These are phyloP conservation scores for Fusarium papillatum DNA, from an alignment of 2,329 filamentous ascomycete species.

Conservation along the genomic window DNA sequence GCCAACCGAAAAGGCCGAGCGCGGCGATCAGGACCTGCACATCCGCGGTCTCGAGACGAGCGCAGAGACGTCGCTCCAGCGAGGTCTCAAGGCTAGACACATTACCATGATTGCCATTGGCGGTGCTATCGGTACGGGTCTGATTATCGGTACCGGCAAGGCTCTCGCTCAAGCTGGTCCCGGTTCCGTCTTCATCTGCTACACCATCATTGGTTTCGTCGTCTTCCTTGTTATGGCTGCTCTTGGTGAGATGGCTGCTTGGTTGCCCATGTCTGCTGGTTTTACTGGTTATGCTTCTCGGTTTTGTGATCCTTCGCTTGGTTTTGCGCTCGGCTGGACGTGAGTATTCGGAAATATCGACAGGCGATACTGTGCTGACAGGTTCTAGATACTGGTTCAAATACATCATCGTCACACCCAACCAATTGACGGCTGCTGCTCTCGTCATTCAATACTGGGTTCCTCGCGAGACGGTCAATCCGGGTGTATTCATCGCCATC, in stretches of 20 bases:
- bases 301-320: constrained; percentile 85
- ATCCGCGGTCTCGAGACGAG: constrained; percentile 65
- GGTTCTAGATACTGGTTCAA: constrained; percentile 71
- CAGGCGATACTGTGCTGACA: constrained; percentile 18
- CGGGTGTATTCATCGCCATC: constrained; percentile 84
- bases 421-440: constrained; percentile 85
- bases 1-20: constrained; percentile 15
- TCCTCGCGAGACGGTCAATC: constrained; percentile 74
- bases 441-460: constrained; percentile 87
- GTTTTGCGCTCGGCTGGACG: constrained; percentile 83
- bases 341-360: constrained; percentile 53
- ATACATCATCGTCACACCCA: constrained; percentile 90
- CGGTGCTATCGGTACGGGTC: constrained; percentile 80
- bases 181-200: constrained; percentile 79
- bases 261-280: constrained; percentile 82
- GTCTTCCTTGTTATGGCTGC: constrained; percentile 87
- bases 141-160: constrained; percentile 78
- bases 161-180: constrained; percentile 69
- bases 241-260: constrained; percentile 88
- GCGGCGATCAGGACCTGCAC: constrained; percentile 47
- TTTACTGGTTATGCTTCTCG: constrained; percentile 86
- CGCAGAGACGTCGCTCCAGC: constrained; percentile 61
- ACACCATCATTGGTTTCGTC: constrained; percentile 76
- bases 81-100: constrained; percentile 67
- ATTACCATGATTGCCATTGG: constrained; percentile 78